Percentiles rank a stretch among this genome's conserved stretches.
These are phyloP conservation scores for Populus hybrid DNA, from an alignment of 441 rosid genomes.

Conservation along the genomic window DNA sequence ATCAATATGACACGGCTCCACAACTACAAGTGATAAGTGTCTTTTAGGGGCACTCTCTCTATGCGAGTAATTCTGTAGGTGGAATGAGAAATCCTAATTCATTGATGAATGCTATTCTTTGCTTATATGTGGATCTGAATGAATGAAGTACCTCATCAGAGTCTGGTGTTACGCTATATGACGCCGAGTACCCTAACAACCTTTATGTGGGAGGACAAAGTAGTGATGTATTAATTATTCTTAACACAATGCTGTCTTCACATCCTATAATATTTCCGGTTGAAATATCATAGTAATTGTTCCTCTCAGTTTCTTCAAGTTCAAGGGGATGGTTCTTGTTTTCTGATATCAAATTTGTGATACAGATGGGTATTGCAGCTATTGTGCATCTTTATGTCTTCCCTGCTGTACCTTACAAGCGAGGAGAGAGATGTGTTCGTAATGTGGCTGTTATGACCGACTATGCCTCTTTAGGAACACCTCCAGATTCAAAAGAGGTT, in stretches of 20 bases:
- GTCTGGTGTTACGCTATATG: neutral
- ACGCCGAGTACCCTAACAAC: neutral
- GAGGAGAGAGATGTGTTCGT: conserved; percentile 96
- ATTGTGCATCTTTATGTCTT: conserved; percentile 89
- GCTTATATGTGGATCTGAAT: neutral
- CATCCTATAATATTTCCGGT: neutral
- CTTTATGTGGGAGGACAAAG: neutral
- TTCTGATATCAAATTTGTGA: conserved; percentile 21
- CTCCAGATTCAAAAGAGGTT: conserved; percentile 91
- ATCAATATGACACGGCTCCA: neutral
- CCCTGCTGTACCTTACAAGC: conserved; percentile 88
- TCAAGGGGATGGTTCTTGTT: conserved; percentile 2
- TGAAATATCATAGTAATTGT: neutral
- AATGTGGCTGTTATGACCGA: conserved; percentile 90
- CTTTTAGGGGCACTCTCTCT: neutral
- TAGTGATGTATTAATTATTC: neutral
- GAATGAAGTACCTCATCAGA: neutral
- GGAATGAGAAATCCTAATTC: neutral
- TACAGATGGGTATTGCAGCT: conserved; percentile 96
- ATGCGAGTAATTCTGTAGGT: neutral
- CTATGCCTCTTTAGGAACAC: conserved; percentile 82
- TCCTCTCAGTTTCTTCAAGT: conserved; percentile 1
- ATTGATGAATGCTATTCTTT: neutral
- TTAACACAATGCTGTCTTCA: neutral
- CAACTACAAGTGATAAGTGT: neutral